Percentiles rank a stretch among this genome's conserved stretches.
These are phyloP conservation scores for Rhizopus sp. DNA, from an alignment of 371 early-diverging fungal species.

Conservation along the genomic window DNA sequence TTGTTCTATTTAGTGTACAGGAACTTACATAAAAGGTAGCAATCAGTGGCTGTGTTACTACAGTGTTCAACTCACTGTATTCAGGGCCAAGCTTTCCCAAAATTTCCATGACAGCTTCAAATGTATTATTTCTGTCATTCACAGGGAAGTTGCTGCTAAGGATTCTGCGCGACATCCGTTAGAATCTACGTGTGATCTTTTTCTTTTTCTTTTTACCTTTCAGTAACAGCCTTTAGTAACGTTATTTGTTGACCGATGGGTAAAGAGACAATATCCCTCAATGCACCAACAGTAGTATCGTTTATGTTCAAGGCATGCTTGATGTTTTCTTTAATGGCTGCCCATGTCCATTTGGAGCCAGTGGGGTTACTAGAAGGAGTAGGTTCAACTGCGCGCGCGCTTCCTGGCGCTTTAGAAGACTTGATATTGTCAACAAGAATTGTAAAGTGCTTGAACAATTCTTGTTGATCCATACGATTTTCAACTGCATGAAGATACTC, in stretches of 20 bases:
- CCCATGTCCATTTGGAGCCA: slow-evolving; percentile 34
- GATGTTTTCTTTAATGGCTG: slow-evolving; percentile 35
- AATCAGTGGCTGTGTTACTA: slow-evolving; percentile 35
- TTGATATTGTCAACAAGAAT: slow-evolving; percentile 2
- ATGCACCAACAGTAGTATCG: slow-evolving; percentile 27
- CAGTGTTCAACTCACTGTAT: slow-evolving; percentile 30
- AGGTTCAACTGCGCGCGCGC: not conserved
- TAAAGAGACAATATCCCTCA: slow-evolving; percentile 32
- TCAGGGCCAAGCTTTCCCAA: slow-evolving; percentile 36
- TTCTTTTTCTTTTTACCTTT: slow-evolving; percentile 31
- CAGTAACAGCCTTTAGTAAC: slow-evolving; percentile 28
- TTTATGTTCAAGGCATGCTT: slow-evolving; percentile 29
- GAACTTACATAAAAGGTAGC: slow-evolving; percentile 33
- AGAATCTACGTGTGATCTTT: not conserved
- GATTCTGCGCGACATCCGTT: slow-evolving; percentile 20
- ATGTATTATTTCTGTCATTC: slow-evolving; percentile 47
- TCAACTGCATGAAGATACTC: slow-evolving; percentile 1
- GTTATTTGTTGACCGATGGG: slow-evolving; percentile 32
- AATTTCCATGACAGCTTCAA: slow-evolving; percentile 48
- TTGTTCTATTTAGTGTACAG: not conserved
- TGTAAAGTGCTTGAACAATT: not conserved
- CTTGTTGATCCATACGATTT: not conserved
- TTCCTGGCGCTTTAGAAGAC: not conserved
- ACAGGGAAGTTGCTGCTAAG: slow-evolving; percentile 35
- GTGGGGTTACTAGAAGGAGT: slow-evolving; percentile 21